Evolutionary conservation across 164 flowering plant species (phyloP).

Genomic region (Tetracentron sinense): DNA sequence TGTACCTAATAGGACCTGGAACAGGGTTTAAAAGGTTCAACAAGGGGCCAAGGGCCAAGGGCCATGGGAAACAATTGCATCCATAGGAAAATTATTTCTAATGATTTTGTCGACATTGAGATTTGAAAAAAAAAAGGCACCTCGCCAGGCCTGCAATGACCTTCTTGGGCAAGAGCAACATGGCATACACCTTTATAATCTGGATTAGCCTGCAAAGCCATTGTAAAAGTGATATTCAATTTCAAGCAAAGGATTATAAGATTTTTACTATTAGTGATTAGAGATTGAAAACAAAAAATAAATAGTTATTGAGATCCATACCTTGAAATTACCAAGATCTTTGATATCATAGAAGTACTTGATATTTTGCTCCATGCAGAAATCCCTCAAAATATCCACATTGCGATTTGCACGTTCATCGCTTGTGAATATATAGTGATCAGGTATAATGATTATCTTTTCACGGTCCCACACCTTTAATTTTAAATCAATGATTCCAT

Average conservation of each 20-base stretch:
- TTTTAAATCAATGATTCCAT: constrained; percentile 5
- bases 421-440: constrained; percentile 89
- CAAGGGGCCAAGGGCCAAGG: too few species aligned
- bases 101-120: not conserved
- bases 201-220: constrained; percentile 74
- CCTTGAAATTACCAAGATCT: constrained; percentile 86
- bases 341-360: constrained; percentile 96
- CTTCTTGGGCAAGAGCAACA: constrained; percentile 98
- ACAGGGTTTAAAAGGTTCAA: constrained; percentile 6
- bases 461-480: constrained; percentile 98
- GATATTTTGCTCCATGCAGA: constrained; percentile 81
- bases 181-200: constrained; percentile 99
- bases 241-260: not conserved
- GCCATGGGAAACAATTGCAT: not conserved
- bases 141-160: constrained; percentile 99
- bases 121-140: constrained; percentile 38
- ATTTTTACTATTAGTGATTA: not conserved
- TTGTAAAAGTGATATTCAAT: not conserved
- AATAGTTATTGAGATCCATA: constrained; percentile 18
- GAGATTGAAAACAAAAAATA: not conserved
- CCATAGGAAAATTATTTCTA: not conserved
- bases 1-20: constrained; percentile 88
- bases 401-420: constrained; percentile 97
- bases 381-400: constrained; percentile 92
- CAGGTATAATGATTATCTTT: constrained; percentile 90